A percentile compares a stretch with the other conserved stretches of the same genome.
Evolutionary conservation across 257 asterid genomes (phyloP).

Genomic region (Lycium ferocissimum): DNA sequence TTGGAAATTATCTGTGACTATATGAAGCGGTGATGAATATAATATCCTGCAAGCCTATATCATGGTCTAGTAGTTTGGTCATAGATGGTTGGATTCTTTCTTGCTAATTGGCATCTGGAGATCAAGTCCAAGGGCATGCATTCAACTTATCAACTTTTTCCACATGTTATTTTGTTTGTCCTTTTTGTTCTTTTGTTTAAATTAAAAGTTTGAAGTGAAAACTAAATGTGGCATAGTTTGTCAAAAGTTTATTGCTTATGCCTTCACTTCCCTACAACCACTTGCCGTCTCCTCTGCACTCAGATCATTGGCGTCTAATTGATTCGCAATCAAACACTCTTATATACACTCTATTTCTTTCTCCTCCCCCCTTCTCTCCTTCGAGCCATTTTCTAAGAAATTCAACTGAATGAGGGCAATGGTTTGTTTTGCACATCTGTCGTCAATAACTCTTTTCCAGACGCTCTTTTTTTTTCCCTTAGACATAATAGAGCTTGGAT

Average conservation of each 20-base stretch:
- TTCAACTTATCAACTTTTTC: neutral
- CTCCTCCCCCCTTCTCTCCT: neutral
- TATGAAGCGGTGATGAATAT: neutral
- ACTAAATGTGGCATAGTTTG: conserved; percentile 13
- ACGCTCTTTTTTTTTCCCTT: neutral
- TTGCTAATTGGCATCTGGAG: conserved; percentile 8
- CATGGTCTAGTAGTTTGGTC: conserved; percentile 3
- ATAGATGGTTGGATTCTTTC: conserved; percentile 2
- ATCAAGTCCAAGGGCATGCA: neutral
- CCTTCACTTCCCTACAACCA: neutral
- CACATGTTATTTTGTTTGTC: neutral
- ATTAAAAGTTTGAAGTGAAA: neutral
- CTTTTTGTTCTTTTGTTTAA: neutral
- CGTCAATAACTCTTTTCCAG: neutral
- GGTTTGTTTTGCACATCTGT: conserved; percentile 1
- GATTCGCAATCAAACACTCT: conserved; percentile 6
- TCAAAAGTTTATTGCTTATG: conserved; percentile 20
- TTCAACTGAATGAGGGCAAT: conserved; percentile 17
- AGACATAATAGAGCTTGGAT: conserved; percentile 4
- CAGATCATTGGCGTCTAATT: neutral
- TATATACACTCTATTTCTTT: neutral
- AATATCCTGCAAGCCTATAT: neutral
- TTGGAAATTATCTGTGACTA: neutral
- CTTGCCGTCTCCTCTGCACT: neutral
- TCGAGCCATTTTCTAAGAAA: conserved; percentile 3